Base-by-base conservation (phyloP, 805 yeast species). In the Scheffersomyces amazonensis region DNA sequence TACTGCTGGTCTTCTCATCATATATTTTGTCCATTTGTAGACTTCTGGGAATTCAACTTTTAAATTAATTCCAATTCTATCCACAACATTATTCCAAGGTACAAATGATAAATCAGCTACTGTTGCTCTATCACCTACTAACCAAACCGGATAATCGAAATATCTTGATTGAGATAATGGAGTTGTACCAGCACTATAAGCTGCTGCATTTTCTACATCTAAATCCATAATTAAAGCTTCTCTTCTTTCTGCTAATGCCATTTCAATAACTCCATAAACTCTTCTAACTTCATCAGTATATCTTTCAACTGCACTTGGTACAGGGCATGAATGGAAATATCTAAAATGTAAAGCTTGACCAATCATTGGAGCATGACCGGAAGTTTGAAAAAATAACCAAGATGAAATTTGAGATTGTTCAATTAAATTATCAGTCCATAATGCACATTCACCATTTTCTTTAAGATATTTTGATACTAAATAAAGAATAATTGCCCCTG, bases 331-430 rank as follows among this genome's bases (percentile, higher is more conserved):
- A 58, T 90, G 96, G 71, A 90, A 88, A 59, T 87, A 88, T 54
- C 90, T 75, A 68, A 90, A 91, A 66, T 91, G 97, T 50, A 91
- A 73, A 7, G 97, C 96, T 63, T 90, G 97, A 15, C 97, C 97
- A 51, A 90, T 86, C 96, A 90, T 90, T n/a, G 97, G 96, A 0
- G 97, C 96, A 58, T 89, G 97, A 5, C 98, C 97, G 4, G 95
- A 84, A 2, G 96, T 88, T 64, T 90, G 98, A 71, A 90, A 90
- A 55, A 87, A 90, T 27, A 91, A 71, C 96, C 97, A 90, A 5
- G 89, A 78, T 43, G 80, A 75, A 41, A 90, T 87, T 58, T 84
- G 91, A 3, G 90, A 74, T 65, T 88, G 96, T 47, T 87, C 96
- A 11, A 78, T 71, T 37, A 83, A 58, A 54, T 83, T 83, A 37